Base-by-base conservation (phyloP, 148 eudicot species). In the Rhododendron mucronatum region DNA sequence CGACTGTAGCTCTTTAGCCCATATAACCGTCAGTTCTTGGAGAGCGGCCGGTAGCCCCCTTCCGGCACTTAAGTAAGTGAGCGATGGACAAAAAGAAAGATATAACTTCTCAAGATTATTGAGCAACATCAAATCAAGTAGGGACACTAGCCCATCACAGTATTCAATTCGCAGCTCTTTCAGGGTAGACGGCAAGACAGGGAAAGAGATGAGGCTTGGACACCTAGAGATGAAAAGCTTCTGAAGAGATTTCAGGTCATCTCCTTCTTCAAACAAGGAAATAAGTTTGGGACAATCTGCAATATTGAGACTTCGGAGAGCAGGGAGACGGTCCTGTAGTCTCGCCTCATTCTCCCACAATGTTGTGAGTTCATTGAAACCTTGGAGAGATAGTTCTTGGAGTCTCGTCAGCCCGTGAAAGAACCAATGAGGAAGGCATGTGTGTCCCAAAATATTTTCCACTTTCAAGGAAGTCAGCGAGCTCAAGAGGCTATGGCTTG, bases 151-250 rank as follows among this genome's bases (percentile, higher is more conserved):
- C 0, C 3, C 5, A 3, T 53, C 11, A 53, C 59, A 53, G 5
- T 0, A 0, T 0, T 0, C 0, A 53, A 53, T 53, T 5, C 0
- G 0, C 5, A 53, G 59, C 1, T 53, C 4, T 53, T 0, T 53
- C 1, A 53, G 59, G 0, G 20, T 53, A 15, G 59, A 53, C 20
- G 59, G 18, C 4, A 53, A 53, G 16, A 14, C 57, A 0, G 59
- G 59, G 5, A 53, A 53, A 53, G 1, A 53, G 5, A 15, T 0
- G 20, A 53, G 59, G 20, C 59, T 0, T 53, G 59, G 59, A 53
- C 59, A 53, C 1, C 0, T 0, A 0, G 1, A 14, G 59, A 53
- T 53, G 59, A 0, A 53, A 53, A 53, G 59, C 59, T 53, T 4
- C 3, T 53, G 59, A 53, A 53, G 59, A 53, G 59, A 53, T 53